These are phyloP conservation scores for Lachancea sp. DNA, from an alignment of 805 yeast genomes.

Conservation along the genomic window DNA sequence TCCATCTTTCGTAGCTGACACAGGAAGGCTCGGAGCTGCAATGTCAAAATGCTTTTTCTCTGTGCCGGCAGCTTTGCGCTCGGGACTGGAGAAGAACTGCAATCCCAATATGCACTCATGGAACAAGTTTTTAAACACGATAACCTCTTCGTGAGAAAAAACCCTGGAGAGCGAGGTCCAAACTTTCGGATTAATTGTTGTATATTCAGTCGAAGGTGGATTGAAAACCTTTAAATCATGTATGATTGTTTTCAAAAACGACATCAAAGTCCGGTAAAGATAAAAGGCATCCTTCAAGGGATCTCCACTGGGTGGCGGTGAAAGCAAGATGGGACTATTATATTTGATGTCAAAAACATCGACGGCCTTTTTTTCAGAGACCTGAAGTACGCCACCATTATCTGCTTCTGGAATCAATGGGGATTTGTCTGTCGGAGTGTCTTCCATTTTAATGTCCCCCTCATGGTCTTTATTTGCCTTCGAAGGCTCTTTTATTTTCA, in stretches of 20 bases:
- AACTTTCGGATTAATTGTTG: slow-evolving; percentile 44
- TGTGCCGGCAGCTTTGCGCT: slow-evolving; percentile 18
- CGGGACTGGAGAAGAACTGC: slow-evolving; percentile 56
- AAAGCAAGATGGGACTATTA: slow-evolving; percentile 53
- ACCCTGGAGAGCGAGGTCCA: slow-evolving; percentile 87
- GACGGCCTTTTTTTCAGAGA: slow-evolving; percentile 11
- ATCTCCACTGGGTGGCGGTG: slow-evolving; percentile 45
- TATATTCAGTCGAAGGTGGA: slow-evolving; percentile 61
- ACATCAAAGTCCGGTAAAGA: slow-evolving; percentile 79
- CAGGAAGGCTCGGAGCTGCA: slow-evolving; percentile 76
- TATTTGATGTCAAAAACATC: slow-evolving; percentile 43
- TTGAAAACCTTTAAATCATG: slow-evolving; percentile 85
- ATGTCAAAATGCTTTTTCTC: slow-evolving; percentile 46
- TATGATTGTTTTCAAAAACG: slow-evolving; percentile 82
- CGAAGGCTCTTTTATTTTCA: slow-evolving; percentile 24
- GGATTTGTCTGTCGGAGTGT: slow-evolving; percentile 7
- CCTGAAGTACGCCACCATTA: neutral
- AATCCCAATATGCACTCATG: slow-evolving; percentile 81
- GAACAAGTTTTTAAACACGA: slow-evolving; percentile 67
- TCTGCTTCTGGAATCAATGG: neutral
- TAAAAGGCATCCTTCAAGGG: slow-evolving; percentile 84
- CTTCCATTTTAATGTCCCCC: slow-evolving; percentile 13
- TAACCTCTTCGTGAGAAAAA: slow-evolving; percentile 77
- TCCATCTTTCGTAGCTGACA: slow-evolving; percentile 84
- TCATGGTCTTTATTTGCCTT: slow-evolving; percentile 23